Evolutionary conservation across 768 basidiomycete species (phyloP).

Genomic region (Boletus patriciae): DNA sequence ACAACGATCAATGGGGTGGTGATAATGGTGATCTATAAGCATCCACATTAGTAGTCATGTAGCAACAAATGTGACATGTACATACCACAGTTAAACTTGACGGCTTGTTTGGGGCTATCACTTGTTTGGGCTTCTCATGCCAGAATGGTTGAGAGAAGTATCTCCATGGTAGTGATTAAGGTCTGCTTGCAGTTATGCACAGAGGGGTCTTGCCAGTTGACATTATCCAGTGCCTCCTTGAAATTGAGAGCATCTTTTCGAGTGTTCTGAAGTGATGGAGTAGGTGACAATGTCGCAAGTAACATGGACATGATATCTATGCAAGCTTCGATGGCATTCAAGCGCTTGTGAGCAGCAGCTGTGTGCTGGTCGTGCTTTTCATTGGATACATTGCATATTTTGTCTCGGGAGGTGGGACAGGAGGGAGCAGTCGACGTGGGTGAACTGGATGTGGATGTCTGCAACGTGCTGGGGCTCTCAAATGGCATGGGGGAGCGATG

Average conservation of each 20-base stretch:
- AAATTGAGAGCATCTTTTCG: not conserved
- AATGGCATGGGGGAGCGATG: not conserved
- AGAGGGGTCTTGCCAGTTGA: not conserved
- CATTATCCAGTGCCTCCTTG: not conserved
- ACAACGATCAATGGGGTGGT: conserved; percentile 10
- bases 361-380: not conserved
- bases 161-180: not conserved
- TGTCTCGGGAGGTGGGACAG: not conserved
- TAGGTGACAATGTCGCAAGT: not conserved
- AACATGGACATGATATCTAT: not conserved
- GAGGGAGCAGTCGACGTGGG: not conserved
- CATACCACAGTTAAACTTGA: not conserved
- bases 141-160: not conserved
- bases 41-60: not conserved
- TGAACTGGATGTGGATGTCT: not conserved
- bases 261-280: not conserved
- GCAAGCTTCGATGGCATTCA: not conserved
- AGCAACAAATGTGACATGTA: not conserved
- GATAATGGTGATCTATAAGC: not conserved
- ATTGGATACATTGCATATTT: not conserved
- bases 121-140: not conserved
- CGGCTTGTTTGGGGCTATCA: not conserved
- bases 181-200: not conserved
- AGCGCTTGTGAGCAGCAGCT: not conserved
- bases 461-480: not conserved